Base-by-base conservation (phyloP, 495 filamentous ascomycete genomes). In the Neurospora sp. region DNA sequence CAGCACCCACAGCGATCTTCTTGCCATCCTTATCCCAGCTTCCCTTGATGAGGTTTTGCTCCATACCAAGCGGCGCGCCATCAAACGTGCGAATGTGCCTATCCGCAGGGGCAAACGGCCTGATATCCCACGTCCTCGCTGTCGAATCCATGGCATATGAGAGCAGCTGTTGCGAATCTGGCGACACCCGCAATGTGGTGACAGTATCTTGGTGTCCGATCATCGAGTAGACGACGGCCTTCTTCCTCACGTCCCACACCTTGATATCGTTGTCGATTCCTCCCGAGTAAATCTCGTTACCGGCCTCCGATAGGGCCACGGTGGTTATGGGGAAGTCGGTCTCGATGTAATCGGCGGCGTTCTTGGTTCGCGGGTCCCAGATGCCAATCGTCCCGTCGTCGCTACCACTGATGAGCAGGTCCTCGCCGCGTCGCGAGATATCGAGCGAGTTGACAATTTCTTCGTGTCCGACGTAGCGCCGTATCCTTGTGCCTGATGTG, bases 211-310 rank as follows among this genome's bases (percentile, higher is more conserved):
- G 90, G 78, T 99, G 96, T 3, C 96, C 96, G 9, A 91, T 76
- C 87, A 99, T 90, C 3, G 92, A 90, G 78, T 97, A 97, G 9
- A 92, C 89, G 1, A 97, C 87, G 0, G 89, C 89, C 79, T 94
- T 93, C 83, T 97, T 98, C 74, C 96, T 90, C 73, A 98, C 81
- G 82, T 99, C 96, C 93, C 95, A 99, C 8, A 96, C 93, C 78
- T 96, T 94, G 79, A 99, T 97, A 72, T 96, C 94, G 75, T 98
- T 97, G 80, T 98, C 96, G 71, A 99, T 98, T 10, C 94, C 92
- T 42, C 96, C 96, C 20, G 91, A 94, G 80, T 94, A 99, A 8
- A 99, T 87, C 82, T 99, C 96, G 79, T 96, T 97, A 17, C 95
- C 96, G 20, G 94, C 93, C 82, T 97, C 94, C 5, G 94, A 91